Base-by-base conservation (phyloP, 2,329 filamentous ascomycete species). In the Monilinia polystroma region DNA sequence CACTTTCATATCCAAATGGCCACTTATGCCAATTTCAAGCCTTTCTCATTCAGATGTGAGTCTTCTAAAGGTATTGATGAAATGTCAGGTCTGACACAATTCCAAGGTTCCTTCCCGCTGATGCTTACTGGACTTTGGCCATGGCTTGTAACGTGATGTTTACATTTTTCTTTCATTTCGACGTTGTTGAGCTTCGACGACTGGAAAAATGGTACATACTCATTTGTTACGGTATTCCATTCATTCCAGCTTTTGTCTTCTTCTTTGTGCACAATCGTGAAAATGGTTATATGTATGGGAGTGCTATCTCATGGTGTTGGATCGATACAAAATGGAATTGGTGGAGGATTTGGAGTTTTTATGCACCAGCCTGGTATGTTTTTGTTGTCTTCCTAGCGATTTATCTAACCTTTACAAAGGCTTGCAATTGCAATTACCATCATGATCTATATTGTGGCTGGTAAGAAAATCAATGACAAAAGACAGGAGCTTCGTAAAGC, bases 121-220 rank as follows among this genome's bases (percentile, higher is more conserved):
- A 92, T 79, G 87, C 89, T 1, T 81, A 90, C 56, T 93, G 89
- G 90, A 90, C 89, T 0, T 81, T 93, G 67, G 87, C 89, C 64
- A 95, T 96, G 91, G 90, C 91, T 1, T 83, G 88, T 71, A 96
- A 95, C 75, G 91, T 95, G 63, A 92, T 92, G 76, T 79, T 94
- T 18, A 93, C 91, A 0, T 92, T 95, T 74, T 93, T 92, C 77
- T 83, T 82, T 73, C 90, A 90, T 70, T 93, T 88, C 72, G 86
- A 90, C 68, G 85, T 87, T 1, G 78, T 82, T 4, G 83, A 84
- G 63, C 79, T 95, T 18, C 86, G 86, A 14, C 81, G 78, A 55
- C 83, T 94, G 75, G 92, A 95, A 75, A 84, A 88, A 56, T 87
- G 84, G 67, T 95, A 95, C 70, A 75, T 92, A 1, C 43, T 88